phyloP scores from a whole-genome alignment of 2,329 filamentous ascomycete species.

The Gaeumannomyces sp. region DNA sequence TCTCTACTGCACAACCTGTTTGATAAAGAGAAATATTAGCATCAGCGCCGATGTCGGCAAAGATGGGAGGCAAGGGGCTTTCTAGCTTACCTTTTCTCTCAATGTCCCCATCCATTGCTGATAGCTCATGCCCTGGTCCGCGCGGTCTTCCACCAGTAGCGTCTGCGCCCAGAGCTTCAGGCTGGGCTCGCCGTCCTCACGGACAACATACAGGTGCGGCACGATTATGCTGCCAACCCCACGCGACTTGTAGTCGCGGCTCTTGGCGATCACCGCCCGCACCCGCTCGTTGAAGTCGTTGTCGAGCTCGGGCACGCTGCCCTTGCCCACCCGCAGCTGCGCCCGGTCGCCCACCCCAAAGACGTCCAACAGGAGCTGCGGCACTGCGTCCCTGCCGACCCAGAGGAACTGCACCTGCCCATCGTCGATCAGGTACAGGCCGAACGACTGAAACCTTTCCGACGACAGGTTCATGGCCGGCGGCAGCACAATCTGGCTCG shows the following conservation, averaged over 20 bases:
- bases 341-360: constrained; percentile 82
- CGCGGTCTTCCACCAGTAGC: constrained; percentile 86
- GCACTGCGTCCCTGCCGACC: constrained; percentile 89
- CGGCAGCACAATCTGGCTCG: constrained; percentile 83
- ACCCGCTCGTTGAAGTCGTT: constrained; percentile 96
- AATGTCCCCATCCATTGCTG: constrained; percentile 88
- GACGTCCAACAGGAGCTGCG: constrained; percentile 80
- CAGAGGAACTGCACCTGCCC: constrained; percentile 97
- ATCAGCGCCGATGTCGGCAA: background rate
- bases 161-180: constrained; percentile 97
- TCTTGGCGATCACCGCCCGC: constrained; percentile 85
- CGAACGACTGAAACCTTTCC: constrained; percentile 79
- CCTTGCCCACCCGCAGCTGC: constrained; percentile 87
- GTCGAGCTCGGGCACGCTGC: constrained; percentile 76
- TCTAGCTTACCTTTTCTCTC: constrained; percentile 75
- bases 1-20: constrained; percentile 29
- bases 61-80: background rate
- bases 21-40: background rate
- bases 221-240: constrained; percentile 90
- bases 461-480: constrained; percentile 81
- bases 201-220: constrained; percentile 86
- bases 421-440: constrained; percentile 93
- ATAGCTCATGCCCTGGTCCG: constrained; percentile 88
- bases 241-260: constrained; percentile 75
- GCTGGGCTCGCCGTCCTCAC: constrained; percentile 92